A percentile compares a stretch with the other conserved stretches of the same genome.
phyloP scores from a whole-genome alignment of 129 eudicot species.

The Deinandra increscens region DNA sequence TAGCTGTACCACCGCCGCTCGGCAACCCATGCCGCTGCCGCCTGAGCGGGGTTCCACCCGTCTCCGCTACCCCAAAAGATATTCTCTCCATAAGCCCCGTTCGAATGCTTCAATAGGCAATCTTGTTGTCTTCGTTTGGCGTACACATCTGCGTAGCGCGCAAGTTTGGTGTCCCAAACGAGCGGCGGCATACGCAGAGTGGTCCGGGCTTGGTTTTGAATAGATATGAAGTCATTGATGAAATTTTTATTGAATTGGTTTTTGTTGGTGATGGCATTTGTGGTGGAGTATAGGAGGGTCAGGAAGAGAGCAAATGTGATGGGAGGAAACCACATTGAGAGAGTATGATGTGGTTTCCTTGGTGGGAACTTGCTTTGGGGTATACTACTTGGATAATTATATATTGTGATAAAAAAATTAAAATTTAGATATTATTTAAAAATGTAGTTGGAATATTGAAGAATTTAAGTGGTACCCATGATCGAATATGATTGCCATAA shows the following conservation, averaged over 20 bases:
- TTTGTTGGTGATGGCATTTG: constrained; percentile 27
- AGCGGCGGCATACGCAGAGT: constrained; percentile 46
- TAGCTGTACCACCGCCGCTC: constrained; percentile 57
- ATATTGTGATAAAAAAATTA: background rate
- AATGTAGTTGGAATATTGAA: constrained; percentile 25
- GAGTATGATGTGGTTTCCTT: constrained; percentile 21
- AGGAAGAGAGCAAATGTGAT: constrained; percentile 19
- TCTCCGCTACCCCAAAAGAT: constrained; percentile 81
- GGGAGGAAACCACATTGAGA: constrained; percentile 27
- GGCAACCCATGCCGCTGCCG: constrained; percentile 62
- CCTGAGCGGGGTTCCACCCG: constrained; percentile 60
- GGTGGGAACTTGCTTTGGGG: constrained; percentile 7
- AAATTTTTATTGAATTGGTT: background rate
- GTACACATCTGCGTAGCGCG: constrained; percentile 50
- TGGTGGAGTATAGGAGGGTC: constrained; percentile 22
- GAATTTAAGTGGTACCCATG: constrained; percentile 68
- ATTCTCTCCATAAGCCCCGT: constrained; percentile 77
- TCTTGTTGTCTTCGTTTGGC: constrained; percentile 54
- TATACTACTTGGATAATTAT: constrained; percentile 12
- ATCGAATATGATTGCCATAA: constrained; percentile 67
- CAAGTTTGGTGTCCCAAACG: constrained; percentile 56
- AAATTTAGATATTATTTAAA: background rate
- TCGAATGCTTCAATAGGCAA: constrained; percentile 63
- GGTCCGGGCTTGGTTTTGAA: constrained; percentile 61
- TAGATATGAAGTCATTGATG: constrained; percentile 40